Evolutionary conservation across 1,284 basidiomycete genomes (phyloP).

Genomic region (Tausonia pullulans): DNA sequence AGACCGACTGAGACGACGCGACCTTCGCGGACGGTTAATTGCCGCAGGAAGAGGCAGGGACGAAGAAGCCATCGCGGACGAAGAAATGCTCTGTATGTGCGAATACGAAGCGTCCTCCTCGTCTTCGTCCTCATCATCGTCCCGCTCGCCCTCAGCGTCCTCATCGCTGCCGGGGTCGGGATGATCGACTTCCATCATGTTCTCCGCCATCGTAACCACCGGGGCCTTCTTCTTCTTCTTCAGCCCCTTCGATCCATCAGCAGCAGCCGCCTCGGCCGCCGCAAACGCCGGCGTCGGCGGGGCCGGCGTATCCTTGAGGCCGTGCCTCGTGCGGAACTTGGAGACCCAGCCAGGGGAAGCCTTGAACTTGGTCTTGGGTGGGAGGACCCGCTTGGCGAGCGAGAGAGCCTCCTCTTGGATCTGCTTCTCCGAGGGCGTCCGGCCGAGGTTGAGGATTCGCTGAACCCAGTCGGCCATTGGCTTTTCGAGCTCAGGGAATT

Average conservation of each 20-base stretch:
- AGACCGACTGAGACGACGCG: too few species aligned
- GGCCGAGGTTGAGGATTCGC: conserved; percentile 42
- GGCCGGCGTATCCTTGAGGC: conserved; percentile 38
- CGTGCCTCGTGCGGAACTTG: conserved; percentile 73
- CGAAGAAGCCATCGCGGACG: too few species aligned
- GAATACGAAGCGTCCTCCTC: too few species aligned
- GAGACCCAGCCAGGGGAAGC: conserved; percentile 83
- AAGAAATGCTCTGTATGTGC: too few species aligned
- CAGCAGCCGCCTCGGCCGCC: neutral
- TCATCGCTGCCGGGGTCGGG: too few species aligned
- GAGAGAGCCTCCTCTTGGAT: conserved; percentile 61
- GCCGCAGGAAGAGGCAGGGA: too few species aligned
- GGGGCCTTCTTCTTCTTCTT: too few species aligned
- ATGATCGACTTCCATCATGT: too few species aligned
- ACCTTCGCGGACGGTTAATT: too few species aligned
- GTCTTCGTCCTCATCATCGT: too few species aligned
- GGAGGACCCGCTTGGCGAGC: conserved; percentile 46
- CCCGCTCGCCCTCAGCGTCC: too few species aligned
- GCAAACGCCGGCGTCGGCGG: neutral
- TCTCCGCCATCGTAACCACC: too few species aligned
- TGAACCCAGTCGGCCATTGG: conserved; percentile 51
- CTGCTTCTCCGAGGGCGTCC: conserved; percentile 53
- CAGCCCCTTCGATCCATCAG: neutral
- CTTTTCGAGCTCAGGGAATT: conserved; percentile 65
- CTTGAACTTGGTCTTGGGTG: conserved; percentile 64